phyloP scores from a whole-genome alignment of 2,329 filamentous ascomycete species.

The Neocatenulostroma microsporum region DNA sequence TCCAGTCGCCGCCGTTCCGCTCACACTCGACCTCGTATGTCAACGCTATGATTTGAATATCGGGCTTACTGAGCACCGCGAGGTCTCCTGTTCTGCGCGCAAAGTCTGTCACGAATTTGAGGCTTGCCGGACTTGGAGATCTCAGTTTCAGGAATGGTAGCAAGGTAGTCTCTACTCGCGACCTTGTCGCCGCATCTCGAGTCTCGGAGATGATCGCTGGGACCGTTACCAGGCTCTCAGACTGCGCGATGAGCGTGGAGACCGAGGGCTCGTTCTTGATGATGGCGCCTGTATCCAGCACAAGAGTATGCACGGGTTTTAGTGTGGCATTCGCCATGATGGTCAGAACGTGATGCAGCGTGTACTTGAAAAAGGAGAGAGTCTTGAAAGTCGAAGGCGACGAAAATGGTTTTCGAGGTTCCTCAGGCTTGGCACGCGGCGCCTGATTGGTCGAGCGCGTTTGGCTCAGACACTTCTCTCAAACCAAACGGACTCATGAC shows the following conservation, averaged over 20 bases:
- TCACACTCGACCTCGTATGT: slow-evolving; percentile 94
- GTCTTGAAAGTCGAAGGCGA: background rate
- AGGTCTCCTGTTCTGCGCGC: slow-evolving; percentile 84
- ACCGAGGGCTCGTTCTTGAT: slow-evolving; percentile 87
- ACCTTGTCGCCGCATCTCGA: slow-evolving; percentile 69
- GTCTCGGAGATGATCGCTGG: slow-evolving; percentile 84
- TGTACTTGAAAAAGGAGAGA: background rate
- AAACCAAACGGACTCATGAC: background rate
- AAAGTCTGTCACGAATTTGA: slow-evolving; percentile 76
- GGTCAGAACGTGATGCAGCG: background rate
- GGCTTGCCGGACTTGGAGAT: slow-evolving; percentile 64
- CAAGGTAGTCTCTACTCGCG: slow-evolving; percentile 74
- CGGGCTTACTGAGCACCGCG: slow-evolving; percentile 76
- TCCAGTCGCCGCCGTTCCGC: slow-evolving; percentile 80
- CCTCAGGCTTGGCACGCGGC: too few relatives aligned
- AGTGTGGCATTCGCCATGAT: slow-evolving; percentile 2
- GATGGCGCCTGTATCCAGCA: slow-evolving; percentile 85
- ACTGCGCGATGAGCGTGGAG: slow-evolving; percentile 69
- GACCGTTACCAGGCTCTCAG: slow-evolving; percentile 71
- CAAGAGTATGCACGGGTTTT: slow-evolving; percentile 74
- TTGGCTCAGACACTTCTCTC: background rate
- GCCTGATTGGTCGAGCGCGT: too few relatives aligned
- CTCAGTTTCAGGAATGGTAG: slow-evolving; percentile 76
- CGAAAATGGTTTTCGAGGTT: too few relatives aligned
- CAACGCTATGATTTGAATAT: slow-evolving; percentile 81